These are phyloP conservation scores for Carallia brachiata DNA, from an alignment of 345 rosid genomes.

Conservation along the genomic window DNA sequence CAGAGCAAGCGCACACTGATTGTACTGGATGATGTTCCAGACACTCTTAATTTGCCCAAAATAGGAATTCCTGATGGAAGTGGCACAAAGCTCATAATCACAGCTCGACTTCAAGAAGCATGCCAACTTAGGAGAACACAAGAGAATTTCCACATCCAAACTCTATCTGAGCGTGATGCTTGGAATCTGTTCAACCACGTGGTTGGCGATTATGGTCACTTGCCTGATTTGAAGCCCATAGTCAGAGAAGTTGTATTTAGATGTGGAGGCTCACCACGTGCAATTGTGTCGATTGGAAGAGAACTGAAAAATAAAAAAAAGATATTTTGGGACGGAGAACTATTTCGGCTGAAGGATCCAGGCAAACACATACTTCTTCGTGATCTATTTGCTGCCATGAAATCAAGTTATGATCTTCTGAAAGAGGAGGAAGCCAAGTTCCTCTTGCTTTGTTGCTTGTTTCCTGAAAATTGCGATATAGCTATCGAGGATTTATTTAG, in stretches of 20 bases:
- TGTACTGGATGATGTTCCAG: no score
- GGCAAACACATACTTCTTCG: background rate
- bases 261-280: conserved; percentile 20
- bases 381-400: background rate
- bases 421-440: background rate
- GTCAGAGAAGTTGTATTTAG: background rate
- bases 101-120: no score
- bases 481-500: conserved; percentile 5
- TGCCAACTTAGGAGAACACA: no score
- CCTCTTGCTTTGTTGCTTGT: conserved; percentile 13
- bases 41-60: no score
- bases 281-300: conserved; percentile 5
- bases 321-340: conserved; percentile 3
- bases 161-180: background rate
- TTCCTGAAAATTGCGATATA: conserved; percentile 11
- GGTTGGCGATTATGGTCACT: background rate
- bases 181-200: conserved; percentile 7
- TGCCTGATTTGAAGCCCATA: background rate
- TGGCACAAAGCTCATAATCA: no score
- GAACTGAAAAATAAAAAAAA: conserved; percentile 1
- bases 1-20: no score
- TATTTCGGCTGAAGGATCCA: background rate
- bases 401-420: background rate
- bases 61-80: no score
- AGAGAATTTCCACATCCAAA: no score